A percentile compares a stretch with the other conserved stretches of the same genome.
Conservation (phyloP, 2,329 filamentous ascomycete species). For the Rhynchosporium graminicola region DNA sequence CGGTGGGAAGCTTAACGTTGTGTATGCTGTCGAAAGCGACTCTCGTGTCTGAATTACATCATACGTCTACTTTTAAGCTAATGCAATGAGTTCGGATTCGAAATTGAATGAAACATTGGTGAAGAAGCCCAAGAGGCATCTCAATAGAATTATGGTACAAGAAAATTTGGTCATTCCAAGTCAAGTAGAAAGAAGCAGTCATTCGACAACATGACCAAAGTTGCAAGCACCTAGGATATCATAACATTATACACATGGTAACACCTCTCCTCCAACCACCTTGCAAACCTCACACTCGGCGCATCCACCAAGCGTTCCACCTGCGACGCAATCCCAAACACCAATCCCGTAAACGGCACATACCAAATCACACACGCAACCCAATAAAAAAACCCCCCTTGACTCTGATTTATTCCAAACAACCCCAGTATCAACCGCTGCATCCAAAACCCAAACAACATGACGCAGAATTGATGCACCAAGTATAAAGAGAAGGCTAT, state of each 20-base stretch:
- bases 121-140: no score
- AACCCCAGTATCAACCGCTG: slow-evolving; percentile 22
- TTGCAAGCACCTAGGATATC: background rate
- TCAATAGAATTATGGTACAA: no score
- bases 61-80: no score
- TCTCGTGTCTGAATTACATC: no score
- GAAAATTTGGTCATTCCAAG: no score
- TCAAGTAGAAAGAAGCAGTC: no score
- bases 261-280: slow-evolving; percentile 52
- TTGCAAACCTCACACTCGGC: slow-evolving; percentile 59
- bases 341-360: slow-evolving; percentile 40
- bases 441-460: slow-evolving; percentile 37
- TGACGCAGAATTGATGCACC: slow-evolving; percentile 45
- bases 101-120: no score
- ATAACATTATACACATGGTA: slow-evolving; percentile 38
- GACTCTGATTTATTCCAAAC: slow-evolving; percentile 16
- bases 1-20: no score
- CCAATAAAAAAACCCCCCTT: slow-evolving; percentile 25
- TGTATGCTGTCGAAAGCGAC: no score
- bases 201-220: no score
- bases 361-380: slow-evolving; percentile 28
- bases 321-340: slow-evolving; percentile 50
- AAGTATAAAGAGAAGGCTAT: slow-evolving; percentile 57
- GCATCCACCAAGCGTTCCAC: slow-evolving; percentile 51
- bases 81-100: no score